These are phyloP conservation scores for Moesziomyces parantarcticus DNA, from an alignment of 1,284 basidiomycete genomes.

Conservation along the genomic window DNA sequence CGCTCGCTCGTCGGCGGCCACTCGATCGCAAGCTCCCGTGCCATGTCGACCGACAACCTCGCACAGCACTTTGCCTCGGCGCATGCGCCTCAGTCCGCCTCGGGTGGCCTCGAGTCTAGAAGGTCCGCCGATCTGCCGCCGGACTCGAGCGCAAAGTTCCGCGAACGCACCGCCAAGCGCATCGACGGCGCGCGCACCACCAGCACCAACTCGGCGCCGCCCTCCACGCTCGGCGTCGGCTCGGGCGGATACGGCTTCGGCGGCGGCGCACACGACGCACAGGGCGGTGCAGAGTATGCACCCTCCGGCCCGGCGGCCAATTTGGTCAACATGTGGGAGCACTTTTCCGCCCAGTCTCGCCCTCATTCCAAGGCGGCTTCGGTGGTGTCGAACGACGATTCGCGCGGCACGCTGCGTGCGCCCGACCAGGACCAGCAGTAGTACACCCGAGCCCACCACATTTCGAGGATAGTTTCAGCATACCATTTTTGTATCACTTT, in stretches of 20 bases:
- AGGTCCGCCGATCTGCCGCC: conserved; percentile 50
- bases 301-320: conserved; percentile 14
- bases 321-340: conserved; percentile 47
- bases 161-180: conserved; percentile 37
- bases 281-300: background rate
- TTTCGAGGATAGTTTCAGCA: too few relatives aligned
- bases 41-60: conserved; percentile 55
- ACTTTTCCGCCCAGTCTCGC: conserved; percentile 32
- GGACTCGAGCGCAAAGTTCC: conserved; percentile 55
- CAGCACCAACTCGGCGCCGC: conserved; percentile 53
- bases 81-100: conserved; percentile 1
- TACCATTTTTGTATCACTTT: background rate
- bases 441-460: background rate
- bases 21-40: conserved; percentile 33
- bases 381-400: conserved; percentile 36
- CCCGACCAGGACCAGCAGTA: conserved; percentile 50
- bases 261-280: conserved; percentile 9
- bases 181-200: conserved; percentile 39
- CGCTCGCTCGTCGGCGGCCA: conserved; percentile 49
- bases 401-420: conserved; percentile 28
- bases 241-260: conserved; percentile 4
- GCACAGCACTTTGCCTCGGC: conserved; percentile 34
- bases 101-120: conserved; percentile 14
- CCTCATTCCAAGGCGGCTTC: conserved; percentile 39
- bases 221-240: conserved; percentile 6